Evolutionary conservation across 805 yeast genomes (phyloP), one percentile per base, ranked within the genome.

Genomic region (Millerozyma acaciae): DNA sequence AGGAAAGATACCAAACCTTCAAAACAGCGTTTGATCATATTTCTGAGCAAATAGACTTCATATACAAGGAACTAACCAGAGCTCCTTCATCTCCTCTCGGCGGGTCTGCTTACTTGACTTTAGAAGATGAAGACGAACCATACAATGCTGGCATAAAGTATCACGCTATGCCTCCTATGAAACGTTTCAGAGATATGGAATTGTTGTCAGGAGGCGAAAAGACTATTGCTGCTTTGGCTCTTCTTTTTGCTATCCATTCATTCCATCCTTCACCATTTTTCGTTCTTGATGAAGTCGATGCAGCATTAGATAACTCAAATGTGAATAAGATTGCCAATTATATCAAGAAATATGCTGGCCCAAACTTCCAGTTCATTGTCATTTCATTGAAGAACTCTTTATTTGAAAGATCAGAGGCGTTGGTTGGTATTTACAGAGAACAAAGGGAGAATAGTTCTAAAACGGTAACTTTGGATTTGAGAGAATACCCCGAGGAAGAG

Each of bases 231-330:
- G 98, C 98, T 0, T 63, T 93, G 42, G 97, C 97, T 0, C 65
- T 93, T 42, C 58, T 93, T 30, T 93, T 93, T 62, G 89, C 97
- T 0, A 78, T 89, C 26, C 97, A 93, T 54, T 80, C 94, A 0
- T 84, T 66, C 59, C 90, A 81, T 32, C 97, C 97, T 2, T 82
- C 96, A 1, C 98, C 98, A 20, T 93, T 93, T 54, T 90, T 93
- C 53, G 95, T 93, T 0, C 65, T 93, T 26, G 98, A 93, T 56
- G 98, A 93, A 60, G 88, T 93, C n/a, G 98, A 93, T 62, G 97
- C 98, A 0, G 97, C 97, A 0, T 71, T 93, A 38, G 98, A 93
- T 58, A 80, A 84, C 39, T 78, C 86, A 16, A 93, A 93, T 50
- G 96, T 93, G 16, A 76, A 76, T 34, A 77, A 78, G 49, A 80